Evolutionary conservation across 1,139 yeast genomes (phyloP).

Genomic region (Diutina pseudorugosa): DNA sequence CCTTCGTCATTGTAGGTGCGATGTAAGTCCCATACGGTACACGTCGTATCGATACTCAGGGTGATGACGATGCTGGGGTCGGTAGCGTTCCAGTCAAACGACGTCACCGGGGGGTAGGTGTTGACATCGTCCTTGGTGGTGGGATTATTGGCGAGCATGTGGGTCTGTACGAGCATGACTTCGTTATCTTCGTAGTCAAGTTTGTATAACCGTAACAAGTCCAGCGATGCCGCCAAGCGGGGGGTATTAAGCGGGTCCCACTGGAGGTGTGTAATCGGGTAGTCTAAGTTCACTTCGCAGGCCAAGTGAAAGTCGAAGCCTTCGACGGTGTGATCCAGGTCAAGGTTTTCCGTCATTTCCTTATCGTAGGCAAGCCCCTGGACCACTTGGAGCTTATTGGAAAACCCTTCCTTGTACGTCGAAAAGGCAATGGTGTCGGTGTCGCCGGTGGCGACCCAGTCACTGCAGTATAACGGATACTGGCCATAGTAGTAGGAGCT

Average conservation of each 20-base stretch:
- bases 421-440: constrained; percentile 49
- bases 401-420: constrained; percentile 59
- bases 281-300: constrained; percentile 44
- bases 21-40: constrained; percentile 87
- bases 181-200: constrained; percentile 25
- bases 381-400: constrained; percentile 40
- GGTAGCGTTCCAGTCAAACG: constrained; percentile 82
- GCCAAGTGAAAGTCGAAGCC: constrained; percentile 31
- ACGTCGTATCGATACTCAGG: constrained; percentile 88
- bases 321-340: neutral
- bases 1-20: constrained; percentile 19
- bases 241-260: constrained; percentile 48
- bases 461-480: constrained; percentile 54
- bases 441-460: constrained; percentile 44
- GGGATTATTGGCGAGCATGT: constrained; percentile 28
- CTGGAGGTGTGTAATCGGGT: constrained; percentile 57
- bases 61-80: constrained; percentile 70
- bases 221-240: constrained; percentile 57
- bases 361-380: constrained; percentile 26
- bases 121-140: constrained; percentile 23
- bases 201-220: constrained; percentile 58
- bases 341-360: constrained; percentile 10
- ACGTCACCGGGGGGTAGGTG: constrained; percentile 72
- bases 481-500: constrained; percentile 46
- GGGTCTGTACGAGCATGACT: constrained; percentile 25